Conservation (phyloP, 345 rosid genomes). For the Heritiera littoralis region DNA sequence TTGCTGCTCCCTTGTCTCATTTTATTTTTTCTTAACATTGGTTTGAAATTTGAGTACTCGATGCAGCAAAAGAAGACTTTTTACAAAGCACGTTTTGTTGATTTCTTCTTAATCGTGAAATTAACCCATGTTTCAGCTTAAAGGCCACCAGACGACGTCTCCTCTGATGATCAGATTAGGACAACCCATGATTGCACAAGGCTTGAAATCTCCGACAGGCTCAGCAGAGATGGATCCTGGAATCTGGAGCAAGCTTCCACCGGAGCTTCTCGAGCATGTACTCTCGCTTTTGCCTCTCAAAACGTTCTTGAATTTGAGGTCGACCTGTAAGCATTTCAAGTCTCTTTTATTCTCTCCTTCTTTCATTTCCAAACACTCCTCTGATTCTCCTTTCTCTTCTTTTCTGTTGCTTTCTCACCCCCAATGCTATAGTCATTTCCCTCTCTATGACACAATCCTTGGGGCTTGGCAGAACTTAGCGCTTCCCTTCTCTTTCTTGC, state of each 20-base stretch:
- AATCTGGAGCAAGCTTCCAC: constrained; percentile 75
- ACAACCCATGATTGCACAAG: not conserved
- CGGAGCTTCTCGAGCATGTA: constrained; percentile 62
- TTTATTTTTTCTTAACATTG: not conserved
- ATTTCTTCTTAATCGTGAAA: not conserved
- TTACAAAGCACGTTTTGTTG: not conserved
- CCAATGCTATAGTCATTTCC: constrained; percentile 47
- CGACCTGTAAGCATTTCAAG: constrained; percentile 66
- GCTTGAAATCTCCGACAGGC: constrained; percentile 8
- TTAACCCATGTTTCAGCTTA: constrained; percentile 25
- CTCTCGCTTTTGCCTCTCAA: constrained; percentile 63
- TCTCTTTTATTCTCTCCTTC: constrained; percentile 55
- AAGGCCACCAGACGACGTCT: constrained; percentile 15
- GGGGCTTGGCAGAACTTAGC: constrained; percentile 59
- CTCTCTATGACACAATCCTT: constrained; percentile 56
- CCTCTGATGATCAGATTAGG: not conserved
- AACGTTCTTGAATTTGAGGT: constrained; percentile 52
- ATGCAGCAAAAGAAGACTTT: not conserved
- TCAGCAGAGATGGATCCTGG: constrained; percentile 61
- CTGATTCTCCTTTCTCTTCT: constrained; percentile 52
- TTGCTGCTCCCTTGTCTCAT: too few species aligned
- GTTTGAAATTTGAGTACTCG: not conserved
- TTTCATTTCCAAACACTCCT: constrained; percentile 53
- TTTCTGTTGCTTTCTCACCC: constrained; percentile 82
- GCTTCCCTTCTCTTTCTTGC: constrained; percentile 40